A percentile compares a stretch with the other conserved stretches of the same genome.
Conservation (phyloP, 495 filamentous ascomycete genomes). For the Chaetomium cochliodes region DNA sequence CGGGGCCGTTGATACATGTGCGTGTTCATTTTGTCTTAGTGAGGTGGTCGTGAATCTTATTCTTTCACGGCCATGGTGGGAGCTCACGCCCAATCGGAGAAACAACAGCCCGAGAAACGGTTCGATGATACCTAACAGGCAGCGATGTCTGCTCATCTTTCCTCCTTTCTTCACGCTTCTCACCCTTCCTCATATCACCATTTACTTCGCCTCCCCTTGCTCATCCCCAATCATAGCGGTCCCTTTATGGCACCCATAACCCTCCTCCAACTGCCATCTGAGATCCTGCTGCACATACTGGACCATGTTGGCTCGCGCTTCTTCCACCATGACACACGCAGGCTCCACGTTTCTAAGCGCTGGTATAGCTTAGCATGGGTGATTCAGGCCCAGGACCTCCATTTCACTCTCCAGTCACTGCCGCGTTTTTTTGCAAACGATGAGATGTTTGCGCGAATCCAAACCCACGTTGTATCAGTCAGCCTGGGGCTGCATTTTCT, state of each 20-base stretch:
- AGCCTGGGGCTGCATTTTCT: neutral
- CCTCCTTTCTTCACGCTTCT: no score
- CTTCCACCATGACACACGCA: slow-evolving; percentile 1
- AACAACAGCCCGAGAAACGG: no score
- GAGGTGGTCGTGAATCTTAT: no score
- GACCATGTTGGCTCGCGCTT: slow-evolving; percentile 5
- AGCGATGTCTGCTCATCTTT: no score
- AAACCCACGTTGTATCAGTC: neutral
- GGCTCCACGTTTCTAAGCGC: neutral
- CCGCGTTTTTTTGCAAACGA: neutral
- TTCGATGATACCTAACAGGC: no score
- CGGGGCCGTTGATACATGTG: no score
- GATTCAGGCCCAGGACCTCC: neutral
- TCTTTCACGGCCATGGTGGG: no score
- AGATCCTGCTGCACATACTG: slow-evolving; percentile 9
- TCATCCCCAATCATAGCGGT: no score
- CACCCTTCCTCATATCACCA: no score
- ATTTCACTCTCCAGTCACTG: neutral
- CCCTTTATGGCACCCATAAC: neutral
- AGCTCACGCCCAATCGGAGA: no score
- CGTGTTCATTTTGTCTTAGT: no score
- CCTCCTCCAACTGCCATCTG: slow-evolving; percentile 5
- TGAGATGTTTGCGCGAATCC: neutral
- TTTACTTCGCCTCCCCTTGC: no score
- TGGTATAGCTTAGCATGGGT: slow-evolving; percentile 7